Evolutionary conservation across 225 moss, liverwort and hornwort species (phyloP).

Genomic region (Sphagnum contortum): DNA sequence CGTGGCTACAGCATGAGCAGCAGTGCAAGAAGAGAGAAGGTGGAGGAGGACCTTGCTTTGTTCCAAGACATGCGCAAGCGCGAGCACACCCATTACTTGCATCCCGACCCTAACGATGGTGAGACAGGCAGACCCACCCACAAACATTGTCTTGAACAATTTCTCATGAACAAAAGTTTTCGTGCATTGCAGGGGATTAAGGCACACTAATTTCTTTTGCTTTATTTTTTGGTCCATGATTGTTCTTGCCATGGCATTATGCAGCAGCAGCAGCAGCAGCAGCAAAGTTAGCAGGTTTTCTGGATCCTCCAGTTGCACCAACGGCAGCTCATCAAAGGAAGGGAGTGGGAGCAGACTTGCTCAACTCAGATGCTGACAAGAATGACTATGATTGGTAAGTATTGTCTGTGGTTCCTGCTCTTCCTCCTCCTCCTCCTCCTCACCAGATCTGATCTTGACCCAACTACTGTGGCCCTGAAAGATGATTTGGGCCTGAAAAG

Average conservation of each 20-base stretch:
- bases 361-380: slow-evolving; percentile 55
- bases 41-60: slow-evolving; percentile 47
- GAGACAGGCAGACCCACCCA: too few species aligned
- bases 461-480: too few species aligned
- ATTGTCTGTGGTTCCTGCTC: background rate
- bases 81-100: slow-evolving; percentile 23
- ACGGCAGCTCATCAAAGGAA: slow-evolving; percentile 14
- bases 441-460: too few species aligned
- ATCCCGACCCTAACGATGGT: slow-evolving; percentile 13
- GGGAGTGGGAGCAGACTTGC: slow-evolving; percentile 39
- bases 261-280: slow-evolving; percentile 8
- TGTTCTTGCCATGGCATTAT: too few species aligned
- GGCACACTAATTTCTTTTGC: too few species aligned
- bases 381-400: slow-evolving; percentile 54
- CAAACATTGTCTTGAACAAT: too few species aligned
- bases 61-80: slow-evolving; percentile 49
- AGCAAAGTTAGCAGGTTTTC: slow-evolving; percentile 27
- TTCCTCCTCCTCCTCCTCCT: too few species aligned
- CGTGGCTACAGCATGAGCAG: slow-evolving; percentile 38
- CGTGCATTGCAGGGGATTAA: too few species aligned
- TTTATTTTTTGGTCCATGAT: background rate
- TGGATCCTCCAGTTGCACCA: slow-evolving; percentile 20
- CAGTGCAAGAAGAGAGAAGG: slow-evolving; percentile 21
- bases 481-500: too few species aligned
- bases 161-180: too few species aligned